Evolutionary conservation across 2,329 filamentous ascomycete species (phyloP), one percentile per base, ranked within the genome.

Genomic region (Trichoderma afroharzianum): DNA sequence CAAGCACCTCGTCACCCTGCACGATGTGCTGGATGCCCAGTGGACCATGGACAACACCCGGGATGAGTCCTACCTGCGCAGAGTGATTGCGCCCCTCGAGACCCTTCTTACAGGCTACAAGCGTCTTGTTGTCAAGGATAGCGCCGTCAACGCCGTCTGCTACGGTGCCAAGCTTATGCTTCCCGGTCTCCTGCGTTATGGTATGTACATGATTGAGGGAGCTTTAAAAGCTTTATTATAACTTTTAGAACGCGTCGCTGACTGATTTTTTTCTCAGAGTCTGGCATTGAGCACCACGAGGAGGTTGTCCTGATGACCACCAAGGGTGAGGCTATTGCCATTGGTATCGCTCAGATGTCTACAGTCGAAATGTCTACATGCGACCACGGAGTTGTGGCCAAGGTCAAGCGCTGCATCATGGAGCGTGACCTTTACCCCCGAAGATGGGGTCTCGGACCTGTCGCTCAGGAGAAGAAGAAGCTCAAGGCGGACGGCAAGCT

Each of bases 371-470:
- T 99, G 83, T 94, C 94, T 33, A 95, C 94, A 39, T 98, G 96
- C 83, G 95, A 98, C 81, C 96, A 99, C 83, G 96, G 96, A 78
- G 94, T 98, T 72, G 95, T 98, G 72, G 96, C 96, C 77, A 98
- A 98, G 88, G 94, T 99, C 81, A 99, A 99, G 91, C 92, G 96
- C 78, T 97, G 95, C 84, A 99, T 99, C 83, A 99, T 99, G 96
- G 96, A 99, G 88, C 93, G 96, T 78, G 96, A 98, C 81, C 88
- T 98, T 72, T 99, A 99, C 88, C 96, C 96, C 74, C 90, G 94
- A 82, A 88, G 95, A 87, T 99, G 96, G 96, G 96, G 96, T 76
- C 90, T 98, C 80, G 96, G 96, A 74, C 95, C 96, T 68, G 91
- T 95, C 73, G 96, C 96, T 63, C 85, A 92, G 63, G 94, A 98